Evolutionary conservation across 768 basidiomycete species (phyloP), one percentile per base, ranked within the genome.

Genomic region (Leccinellum rugosiceps): DNA sequence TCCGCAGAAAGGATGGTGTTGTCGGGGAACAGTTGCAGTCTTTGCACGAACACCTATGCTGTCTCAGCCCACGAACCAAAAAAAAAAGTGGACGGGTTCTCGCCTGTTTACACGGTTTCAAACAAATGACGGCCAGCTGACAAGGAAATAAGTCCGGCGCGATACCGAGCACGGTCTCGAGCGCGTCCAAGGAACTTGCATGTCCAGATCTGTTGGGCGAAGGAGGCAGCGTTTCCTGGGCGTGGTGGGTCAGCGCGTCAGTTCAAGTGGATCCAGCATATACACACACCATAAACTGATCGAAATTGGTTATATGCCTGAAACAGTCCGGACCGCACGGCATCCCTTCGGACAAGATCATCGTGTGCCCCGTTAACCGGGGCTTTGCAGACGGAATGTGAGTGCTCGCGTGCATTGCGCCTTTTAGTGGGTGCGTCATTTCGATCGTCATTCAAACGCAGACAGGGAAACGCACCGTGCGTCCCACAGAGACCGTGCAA

Each of bases 61-160:
- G 21, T 32, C 2, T 31, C 6, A 14, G 19, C 6, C 6, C 15
- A 8, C 28, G 5, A 57, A 10, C 35, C 14, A 9, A 15, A 35
- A 26, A 15, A 6, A 3, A 11, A 23, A 13, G n/a, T n/a, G 25
- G 0, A 17, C 26, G 3, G 10, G 15, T 35, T 35, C 6, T 34
- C 58, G 79, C 83, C 69, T 84, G 75, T 28, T 69, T 66, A 56
- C 84, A 86, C 10, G 76, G 73, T 57, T 75, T 79, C 11, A 76
- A 72, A 48, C 78, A 79, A 30, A 84, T 74, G 1, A 70, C 58
- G 19, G 83, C 78, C 26, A 85, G 58, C 58, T 81, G 73, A 58
- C 84, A 86, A 0, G 83, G 82, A 17, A 65, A 60, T 21, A 76
- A 57, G 54, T 84, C 77, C 8, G 83, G 81, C 11, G 73, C 65